A percentile compares a stretch with the other conserved stretches of the same genome.
Conservation (phyloP, 306 rosid genomes). For the Ceratonia siliqua region DNA sequence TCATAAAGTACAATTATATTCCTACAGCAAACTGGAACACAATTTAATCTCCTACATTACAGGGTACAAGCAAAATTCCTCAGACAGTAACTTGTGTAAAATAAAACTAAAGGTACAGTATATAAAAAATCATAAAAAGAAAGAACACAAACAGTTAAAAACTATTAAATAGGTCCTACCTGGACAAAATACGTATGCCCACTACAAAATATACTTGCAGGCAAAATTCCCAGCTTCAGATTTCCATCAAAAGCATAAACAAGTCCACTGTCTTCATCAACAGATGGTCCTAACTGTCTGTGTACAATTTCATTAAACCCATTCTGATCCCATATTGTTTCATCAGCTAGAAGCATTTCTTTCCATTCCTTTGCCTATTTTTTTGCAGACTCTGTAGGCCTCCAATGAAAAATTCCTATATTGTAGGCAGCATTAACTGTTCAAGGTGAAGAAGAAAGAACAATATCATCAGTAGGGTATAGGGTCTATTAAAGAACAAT, state of each 20-base stretch:
- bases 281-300: constrained; percentile 75
- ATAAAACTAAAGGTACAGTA: constrained; percentile 26
- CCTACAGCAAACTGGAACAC: constrained; percentile 10
- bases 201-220: constrained; percentile 88
- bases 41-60: constrained; percentile 12
- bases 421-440: constrained; percentile 85
- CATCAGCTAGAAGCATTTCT: constrained; percentile 76
- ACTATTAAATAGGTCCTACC: constrained; percentile 47
- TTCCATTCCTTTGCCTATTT: constrained; percentile 91
- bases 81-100: constrained; percentile 10
- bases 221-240: constrained; percentile 87
- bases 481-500: constrained; percentile 2
- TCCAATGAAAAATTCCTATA: constrained; percentile 95
- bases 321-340: constrained; percentile 92
- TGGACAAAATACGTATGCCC: constrained; percentile 99
- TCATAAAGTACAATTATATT: constrained; percentile 32
- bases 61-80: constrained; percentile 22
- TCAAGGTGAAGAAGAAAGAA: constrained; percentile 28
- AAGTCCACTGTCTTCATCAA: constrained; percentile 74
- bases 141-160: neutral
- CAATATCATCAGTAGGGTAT: constrained; percentile 17
- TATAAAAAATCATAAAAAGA: constrained; percentile 5
- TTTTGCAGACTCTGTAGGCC: constrained; percentile 82
- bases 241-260: constrained; percentile 88
- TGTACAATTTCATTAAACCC: constrained; percentile 79